Percentiles rank a stretch among this genome's conserved stretches.
Evolutionary conservation across 345 rosid species (phyloP).

Genomic region (Salix udensis): DNA sequence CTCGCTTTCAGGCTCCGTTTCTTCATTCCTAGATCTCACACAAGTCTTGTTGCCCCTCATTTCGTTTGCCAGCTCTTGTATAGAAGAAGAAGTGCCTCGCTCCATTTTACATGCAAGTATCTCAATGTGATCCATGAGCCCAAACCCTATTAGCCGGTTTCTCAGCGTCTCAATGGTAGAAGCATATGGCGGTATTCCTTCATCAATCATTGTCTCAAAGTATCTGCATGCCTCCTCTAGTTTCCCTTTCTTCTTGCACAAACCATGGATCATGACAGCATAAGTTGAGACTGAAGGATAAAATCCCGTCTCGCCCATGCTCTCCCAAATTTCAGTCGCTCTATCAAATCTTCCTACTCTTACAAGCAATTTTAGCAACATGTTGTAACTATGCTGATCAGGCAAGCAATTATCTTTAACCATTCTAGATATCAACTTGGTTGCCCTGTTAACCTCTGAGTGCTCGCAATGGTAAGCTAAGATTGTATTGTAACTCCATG

Average conservation of each 20-base stretch:
- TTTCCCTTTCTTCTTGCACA: constrained; percentile 71
- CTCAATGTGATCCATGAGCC: constrained; percentile 55
- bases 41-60: constrained; percentile 49
- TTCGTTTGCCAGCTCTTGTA: constrained; percentile 56
- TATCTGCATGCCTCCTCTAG: constrained; percentile 75
- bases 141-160: constrained; percentile 53
- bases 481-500: constrained; percentile 79
- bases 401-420: constrained; percentile 47
- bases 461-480: constrained; percentile 77
- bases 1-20: constrained; percentile 21
- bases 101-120: constrained; percentile 75
- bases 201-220: constrained; percentile 92
- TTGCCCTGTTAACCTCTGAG: constrained; percentile 63
- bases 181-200: constrained; percentile 77
- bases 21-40: constrained; percentile 20
- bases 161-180: constrained; percentile 72
- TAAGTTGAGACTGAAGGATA: constrained; percentile 76
- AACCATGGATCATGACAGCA: constrained; percentile 76
- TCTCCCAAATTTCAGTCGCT: constrained; percentile 66
- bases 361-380: constrained; percentile 67
- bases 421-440: constrained; percentile 64
- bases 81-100: constrained; percentile 53
- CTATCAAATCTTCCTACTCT: constrained; percentile 74
- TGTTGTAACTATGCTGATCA: constrained; percentile 71
- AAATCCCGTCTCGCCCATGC: constrained; percentile 58